A percentile compares a stretch with the other conserved stretches of the same genome.
Evolutionary conservation across 2,329 filamentous ascomycete species (phyloP).

Genomic region (Gyromitra esculenta): DNA sequence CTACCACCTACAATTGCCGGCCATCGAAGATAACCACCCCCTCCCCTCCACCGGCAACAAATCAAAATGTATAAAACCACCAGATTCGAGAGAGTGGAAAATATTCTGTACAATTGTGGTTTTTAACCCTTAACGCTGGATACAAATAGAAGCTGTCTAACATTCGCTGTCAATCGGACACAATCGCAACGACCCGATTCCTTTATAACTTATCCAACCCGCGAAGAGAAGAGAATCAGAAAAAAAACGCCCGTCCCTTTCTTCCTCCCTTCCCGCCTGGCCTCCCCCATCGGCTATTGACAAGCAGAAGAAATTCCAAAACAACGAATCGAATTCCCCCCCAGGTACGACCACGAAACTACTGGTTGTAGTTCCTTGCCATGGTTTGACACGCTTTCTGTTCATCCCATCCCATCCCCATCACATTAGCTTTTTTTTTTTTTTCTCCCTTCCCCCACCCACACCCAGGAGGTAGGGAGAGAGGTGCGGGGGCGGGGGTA

Average conservation of each 20-base stretch:
- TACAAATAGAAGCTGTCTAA: conserved; percentile 35
- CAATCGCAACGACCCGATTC: conserved; percentile 19
- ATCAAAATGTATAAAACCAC: conserved; percentile 41
- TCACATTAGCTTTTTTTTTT: no score
- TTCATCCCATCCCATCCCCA: conserved; percentile 44
- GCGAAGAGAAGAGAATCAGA: conserved; percentile 2
- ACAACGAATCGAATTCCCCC: conserved; percentile 3
- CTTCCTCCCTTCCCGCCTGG: not conserved
- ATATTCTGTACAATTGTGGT: conserved; percentile 32
- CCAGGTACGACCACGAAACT: conserved; percentile 20
- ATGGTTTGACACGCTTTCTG: conserved; percentile 84
- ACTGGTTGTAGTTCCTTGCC: conserved; percentile 72
- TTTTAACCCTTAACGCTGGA: conserved; percentile 8
- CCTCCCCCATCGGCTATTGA: not conserved
- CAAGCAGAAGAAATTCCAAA: not conserved
- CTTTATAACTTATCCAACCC: conserved; percentile 7
- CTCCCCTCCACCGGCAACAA: conserved; percentile 20
- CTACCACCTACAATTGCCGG: conserved; percentile 33
- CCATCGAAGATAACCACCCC: conserved; percentile 37
- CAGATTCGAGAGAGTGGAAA: conserved; percentile 31
- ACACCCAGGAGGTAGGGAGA: conserved; percentile 17
- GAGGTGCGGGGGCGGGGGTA: not conserved
- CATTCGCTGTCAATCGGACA: conserved; percentile 38
- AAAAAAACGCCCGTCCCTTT: not conserved
- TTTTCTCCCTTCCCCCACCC: conserved; percentile 27